A percentile compares a stretch with the other conserved stretches of the same genome.
phyloP scores from a whole-genome alignment of 2,329 filamentous ascomycete species.

The Fusarium zealandicum region DNA sequence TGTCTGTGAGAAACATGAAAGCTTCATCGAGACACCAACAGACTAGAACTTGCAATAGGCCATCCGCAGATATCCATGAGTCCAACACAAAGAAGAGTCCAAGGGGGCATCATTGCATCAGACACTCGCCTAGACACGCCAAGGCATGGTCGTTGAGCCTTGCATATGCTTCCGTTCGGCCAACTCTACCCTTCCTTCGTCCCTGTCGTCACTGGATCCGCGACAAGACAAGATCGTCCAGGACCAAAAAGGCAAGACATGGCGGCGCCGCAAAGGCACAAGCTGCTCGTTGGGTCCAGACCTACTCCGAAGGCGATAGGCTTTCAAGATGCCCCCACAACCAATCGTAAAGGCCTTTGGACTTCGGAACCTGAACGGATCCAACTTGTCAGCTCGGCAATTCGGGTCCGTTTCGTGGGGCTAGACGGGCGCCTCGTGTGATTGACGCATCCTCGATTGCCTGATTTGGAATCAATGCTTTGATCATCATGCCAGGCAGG shows the following conservation, averaged over 20 bases:
- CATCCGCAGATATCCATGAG: too few species aligned
- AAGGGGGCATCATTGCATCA: not conserved
- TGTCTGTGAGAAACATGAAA: too few species aligned
- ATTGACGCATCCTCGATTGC: not conserved
- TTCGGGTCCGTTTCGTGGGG: not conserved
- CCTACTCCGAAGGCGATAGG: not conserved
- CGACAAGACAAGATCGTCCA: not conserved
- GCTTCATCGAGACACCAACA: too few species aligned
- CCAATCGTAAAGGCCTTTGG: not conserved
- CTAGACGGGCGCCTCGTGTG: not conserved
- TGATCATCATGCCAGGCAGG: conserved; percentile 13
- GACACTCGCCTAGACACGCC: not conserved
- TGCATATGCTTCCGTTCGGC: conserved; percentile 2
- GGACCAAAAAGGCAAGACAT: not conserved
- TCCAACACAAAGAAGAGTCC: too few species aligned
- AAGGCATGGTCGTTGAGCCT: conserved; percentile 1
- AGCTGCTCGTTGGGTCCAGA: not conserved
- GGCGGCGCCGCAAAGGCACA: not conserved
- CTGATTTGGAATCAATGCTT: not conserved
- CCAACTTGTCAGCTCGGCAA: not conserved
- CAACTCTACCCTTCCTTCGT: not conserved
- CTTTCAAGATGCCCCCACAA: not conserved
- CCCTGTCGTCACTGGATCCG: not conserved
- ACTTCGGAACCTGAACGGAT: not conserved
- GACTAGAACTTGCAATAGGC: too few species aligned